Base-by-base conservation (phyloP, 495 filamentous ascomycete species). In the Ramalina intermedia region DNA sequence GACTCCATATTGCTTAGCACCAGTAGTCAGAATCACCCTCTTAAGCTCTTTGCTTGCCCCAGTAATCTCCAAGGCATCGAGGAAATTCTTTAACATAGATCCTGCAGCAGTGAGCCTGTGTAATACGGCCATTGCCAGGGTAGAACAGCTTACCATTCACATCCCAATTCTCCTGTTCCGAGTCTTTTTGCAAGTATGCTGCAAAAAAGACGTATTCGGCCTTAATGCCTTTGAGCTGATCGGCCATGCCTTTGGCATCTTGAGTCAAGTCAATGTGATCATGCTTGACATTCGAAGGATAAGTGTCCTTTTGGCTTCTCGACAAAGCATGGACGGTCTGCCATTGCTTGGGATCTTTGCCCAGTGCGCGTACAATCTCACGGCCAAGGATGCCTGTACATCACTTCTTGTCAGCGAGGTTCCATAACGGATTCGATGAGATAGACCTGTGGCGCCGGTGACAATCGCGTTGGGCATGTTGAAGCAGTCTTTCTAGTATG, bases 1-100 rank as follows among this genome's bases (percentile, higher is more conserved):
- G 1, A 76, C 71, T 24, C 77, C 72, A 53, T 79, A 80, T 41
- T 79, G 70, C 54, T 77, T 78, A 14, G 63, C 60, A 2, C 75
- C 73, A 9, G 68, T 72, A 2, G 74, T 71, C 26, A 78, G 63
- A 39, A 78, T 58, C 44, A 79, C 63, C 37, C 68, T 66, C 53
- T 74, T 73, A 38, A 77, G 50, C 4, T 62, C 60, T 37, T 58
- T 56, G 16, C 55, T 53, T 14, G 65, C 66, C 1, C 69, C 68
- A 3, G 69, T 71, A 29, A 61, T 62, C 1, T 63, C 64, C 7
- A 80, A 61, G 0, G 70, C 71, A 21, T 62, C 27, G 29, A 78
- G 61, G 54, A 78, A 78, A 54, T 71, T 75, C 17, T 62, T 47
- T 27, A 78, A 58, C 65, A 78, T 69, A 11, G 57, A 59, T 14